A percentile compares a stretch with the other conserved stretches of the same genome.
Conservation (phyloP, 495 filamentous ascomycete genomes). For the Hypoxylon intermedium region DNA sequence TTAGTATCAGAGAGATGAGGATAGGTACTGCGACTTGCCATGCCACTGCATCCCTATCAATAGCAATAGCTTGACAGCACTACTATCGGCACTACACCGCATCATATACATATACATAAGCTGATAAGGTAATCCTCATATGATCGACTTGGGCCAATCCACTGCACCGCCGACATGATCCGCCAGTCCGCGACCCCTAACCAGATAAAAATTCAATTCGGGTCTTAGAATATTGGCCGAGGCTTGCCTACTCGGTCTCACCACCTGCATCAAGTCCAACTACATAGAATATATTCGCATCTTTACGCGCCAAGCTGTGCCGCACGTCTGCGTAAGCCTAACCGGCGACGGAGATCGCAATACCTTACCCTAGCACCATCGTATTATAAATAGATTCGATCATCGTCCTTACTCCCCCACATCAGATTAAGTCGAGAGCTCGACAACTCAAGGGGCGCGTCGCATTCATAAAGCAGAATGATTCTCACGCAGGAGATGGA, state of each 20-base stretch:
- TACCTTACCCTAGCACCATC: not conserved
- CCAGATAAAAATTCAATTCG: not conserved
- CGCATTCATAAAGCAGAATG: no score
- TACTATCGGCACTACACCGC: not conserved
- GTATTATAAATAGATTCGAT: not conserved
- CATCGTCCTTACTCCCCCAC: not conserved
- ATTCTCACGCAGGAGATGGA: no score
- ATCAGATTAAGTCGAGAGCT: no score
- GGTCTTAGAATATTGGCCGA: not conserved
- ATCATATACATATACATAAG: no score
- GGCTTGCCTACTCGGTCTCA: not conserved
- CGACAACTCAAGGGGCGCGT: no score
- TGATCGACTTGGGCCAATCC: constrained; percentile 16
- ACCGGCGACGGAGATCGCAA: not conserved
- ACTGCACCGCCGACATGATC: not conserved
- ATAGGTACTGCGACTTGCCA: no score
- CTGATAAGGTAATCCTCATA: not conserved
- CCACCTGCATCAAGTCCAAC: not conserved
- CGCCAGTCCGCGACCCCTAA: not conserved
- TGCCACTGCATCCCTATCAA: no score
- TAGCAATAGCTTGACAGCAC: not conserved
- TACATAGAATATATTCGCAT: no score
- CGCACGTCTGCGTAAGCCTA: not conserved
- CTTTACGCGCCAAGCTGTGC: not conserved
- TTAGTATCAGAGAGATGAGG: not conserved